A percentile compares a stretch with the other conserved stretches of the same genome.
These are phyloP conservation scores for Pseudogymnoascus sp. DNA, from an alignment of 2,329 filamentous ascomycete species.

Conservation along the genomic window DNA sequence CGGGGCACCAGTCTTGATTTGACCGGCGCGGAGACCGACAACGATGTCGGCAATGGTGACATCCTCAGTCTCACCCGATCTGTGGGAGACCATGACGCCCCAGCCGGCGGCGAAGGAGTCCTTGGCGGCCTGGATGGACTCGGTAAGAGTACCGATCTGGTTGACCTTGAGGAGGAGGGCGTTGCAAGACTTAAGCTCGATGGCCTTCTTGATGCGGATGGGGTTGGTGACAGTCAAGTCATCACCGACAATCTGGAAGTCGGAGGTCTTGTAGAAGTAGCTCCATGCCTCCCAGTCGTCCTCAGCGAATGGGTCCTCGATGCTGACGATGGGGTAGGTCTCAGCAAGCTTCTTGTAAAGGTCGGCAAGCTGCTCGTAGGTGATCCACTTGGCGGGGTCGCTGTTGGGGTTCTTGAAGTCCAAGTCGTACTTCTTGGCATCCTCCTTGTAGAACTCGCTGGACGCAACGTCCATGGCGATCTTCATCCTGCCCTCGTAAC, in stretches of 20 bases:
- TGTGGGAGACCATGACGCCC: slow-evolving; percentile 99
- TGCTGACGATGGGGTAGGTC: slow-evolving; percentile 98
- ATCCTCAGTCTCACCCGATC: slow-evolving; percentile 98
- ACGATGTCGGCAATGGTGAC: slow-evolving; percentile 98
- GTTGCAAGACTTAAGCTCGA: slow-evolving; percentile 98
- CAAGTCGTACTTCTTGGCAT: slow-evolving; percentile 98
- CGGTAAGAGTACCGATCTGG: slow-evolving; percentile 97
- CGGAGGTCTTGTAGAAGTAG: slow-evolving; percentile 99
- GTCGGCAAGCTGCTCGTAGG: slow-evolving; percentile 91
- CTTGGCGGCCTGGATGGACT: slow-evolving; percentile 98
- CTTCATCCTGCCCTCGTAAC: slow-evolving; percentile 92
- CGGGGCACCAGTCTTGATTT: slow-evolving; percentile 99
- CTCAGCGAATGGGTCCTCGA: slow-evolving; percentile 98
- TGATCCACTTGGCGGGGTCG: slow-evolving; percentile 95
- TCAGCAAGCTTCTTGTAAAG: slow-evolving; percentile 78
- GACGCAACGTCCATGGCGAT: slow-evolving; percentile 99
- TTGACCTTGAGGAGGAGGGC: slow-evolving; percentile 98
- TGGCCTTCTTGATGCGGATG: slow-evolving; percentile 97
- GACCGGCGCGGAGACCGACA: slow-evolving; percentile 89
- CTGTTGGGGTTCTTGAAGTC: slow-evolving; percentile 99
- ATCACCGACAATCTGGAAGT: slow-evolving; percentile 98
- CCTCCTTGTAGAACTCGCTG: slow-evolving; percentile 97
- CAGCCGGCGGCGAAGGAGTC: slow-evolving; percentile 92
- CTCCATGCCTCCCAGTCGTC: slow-evolving; percentile 99
- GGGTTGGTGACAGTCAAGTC: slow-evolving; percentile 99